phyloP scores from a whole-genome alignment of 352 stramenopile genomes.

The Hyaloperonospora arabidopsidis region DNA sequence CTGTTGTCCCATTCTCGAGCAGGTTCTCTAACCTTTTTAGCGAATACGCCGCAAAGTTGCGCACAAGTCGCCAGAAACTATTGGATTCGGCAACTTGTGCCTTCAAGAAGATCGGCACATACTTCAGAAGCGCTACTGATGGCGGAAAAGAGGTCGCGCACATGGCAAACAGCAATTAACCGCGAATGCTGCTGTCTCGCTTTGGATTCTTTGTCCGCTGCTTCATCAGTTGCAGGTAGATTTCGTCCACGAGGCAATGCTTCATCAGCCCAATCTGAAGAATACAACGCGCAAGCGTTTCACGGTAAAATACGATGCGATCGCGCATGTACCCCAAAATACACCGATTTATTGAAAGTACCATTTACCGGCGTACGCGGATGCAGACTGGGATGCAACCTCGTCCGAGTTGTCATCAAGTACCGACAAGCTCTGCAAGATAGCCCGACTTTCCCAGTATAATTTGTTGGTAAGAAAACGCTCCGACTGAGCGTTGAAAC shows the following conservation, averaged over 20 bases:
- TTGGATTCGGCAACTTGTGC: conserved; percentile 64
- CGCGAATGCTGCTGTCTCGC: conserved; percentile 83
- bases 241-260: conserved; percentile 86
- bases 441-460: conserved; percentile 54
- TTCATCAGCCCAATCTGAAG: conserved; percentile 87
- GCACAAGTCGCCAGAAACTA: conserved; percentile 68
- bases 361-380: conserved; percentile 32
- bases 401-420: conserved; percentile 38
- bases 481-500: conserved; percentile 44
- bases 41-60: conserved; percentile 88
- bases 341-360: conserved; percentile 87
- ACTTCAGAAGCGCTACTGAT: conserved; percentile 81
- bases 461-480: conserved; percentile 42
- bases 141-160: conserved; percentile 88
- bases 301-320: conserved; percentile 89
- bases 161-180: conserved; percentile 91
- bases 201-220: conserved; percentile 89
- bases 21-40: conserved; percentile 88
- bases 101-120: conserved; percentile 87
- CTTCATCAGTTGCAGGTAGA: conserved; percentile 91
- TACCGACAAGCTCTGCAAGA: conserved; percentile 53
- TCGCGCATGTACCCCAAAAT: conserved; percentile 93
- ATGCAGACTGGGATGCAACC: conserved; percentile 18
- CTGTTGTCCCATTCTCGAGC: conserved; percentile 78
- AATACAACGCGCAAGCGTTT: conserved; percentile 91